Percentiles rank a stretch among this genome's conserved stretches.
These are phyloP conservation scores for Stephania yunnanensis DNA, from an alignment of 164 flowering plant genomes.

Conservation along the genomic window DNA sequence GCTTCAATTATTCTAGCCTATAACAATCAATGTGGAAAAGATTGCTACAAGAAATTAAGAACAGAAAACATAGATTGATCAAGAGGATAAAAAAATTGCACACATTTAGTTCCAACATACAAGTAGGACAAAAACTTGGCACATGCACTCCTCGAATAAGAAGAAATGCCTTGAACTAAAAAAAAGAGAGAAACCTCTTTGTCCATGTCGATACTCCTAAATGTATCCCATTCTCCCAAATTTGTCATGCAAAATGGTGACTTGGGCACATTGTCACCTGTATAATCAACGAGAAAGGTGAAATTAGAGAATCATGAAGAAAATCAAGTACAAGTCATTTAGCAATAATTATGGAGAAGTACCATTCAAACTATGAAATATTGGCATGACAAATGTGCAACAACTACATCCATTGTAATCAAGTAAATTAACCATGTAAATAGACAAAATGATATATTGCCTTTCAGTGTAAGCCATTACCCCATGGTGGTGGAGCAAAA, in stretches of 20 bases:
- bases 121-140: background rate
- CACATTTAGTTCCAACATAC: background rate
- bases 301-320: background rate
- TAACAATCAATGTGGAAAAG: background rate
- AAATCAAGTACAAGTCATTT: background rate
- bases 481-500: constrained; percentile 99
- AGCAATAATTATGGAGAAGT: background rate
- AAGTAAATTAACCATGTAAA: background rate
- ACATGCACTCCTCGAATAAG: background rate
- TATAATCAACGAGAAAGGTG: constrained; percentile 13
- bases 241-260: constrained; percentile 85
- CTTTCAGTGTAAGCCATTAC: constrained; percentile 31
- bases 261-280: constrained; percentile 73
- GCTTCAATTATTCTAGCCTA: constrained; percentile 49
- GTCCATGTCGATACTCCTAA: constrained; percentile 93
- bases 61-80: too few species aligned
- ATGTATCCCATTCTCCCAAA: constrained; percentile 73
- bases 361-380: background rate
- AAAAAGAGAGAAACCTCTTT: constrained; percentile 55
- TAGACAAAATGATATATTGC: background rate
- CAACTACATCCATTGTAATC: background rate
- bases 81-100: background rate
- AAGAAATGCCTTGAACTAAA: background rate
- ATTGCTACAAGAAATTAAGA: background rate
- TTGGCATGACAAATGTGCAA: background rate